Evolutionary conservation across 768 basidiomycete genomes (phyloP), one percentile per base, ranked within the genome.

Genomic region (Strobilomyces dryophilus): DNA sequence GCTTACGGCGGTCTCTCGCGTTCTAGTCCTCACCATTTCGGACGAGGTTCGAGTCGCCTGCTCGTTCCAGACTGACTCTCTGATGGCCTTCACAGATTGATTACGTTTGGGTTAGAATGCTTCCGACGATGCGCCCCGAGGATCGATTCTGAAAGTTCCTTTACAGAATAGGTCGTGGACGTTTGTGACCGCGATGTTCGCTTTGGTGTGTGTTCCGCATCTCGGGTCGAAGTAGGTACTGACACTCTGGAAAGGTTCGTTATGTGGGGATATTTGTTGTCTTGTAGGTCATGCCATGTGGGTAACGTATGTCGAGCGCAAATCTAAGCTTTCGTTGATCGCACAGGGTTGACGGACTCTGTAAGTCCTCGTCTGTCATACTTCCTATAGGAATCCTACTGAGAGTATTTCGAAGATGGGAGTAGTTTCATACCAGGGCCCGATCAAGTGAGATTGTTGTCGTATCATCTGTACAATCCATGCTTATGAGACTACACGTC

Each of bases 371-470:
- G 8, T 35, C 4, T 1, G 4, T 5, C 12, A 21, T 17, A 4
- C 1, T 43, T 2, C 4, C 4, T 0, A 31, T n/a, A 26, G 24
- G 15, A 18, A 5, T n/a, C 6, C 14, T 18, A 9, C 56, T 61
- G 10, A 65, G 8, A 4, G 8, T 44, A 5, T n/a, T 41, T 35
- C n/a, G 37, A 54, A 64, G 64, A 21, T 8, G 61, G 56, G 18
- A 54, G 24, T 21, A 35, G 45, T 14, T 66, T 65, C 26, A 37
- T 65, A 5, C 53, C 64, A 40, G 63, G 64, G 5, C 52, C 64
- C 2, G 17, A 40, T 24, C 34, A 35, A n/a, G 62, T 52, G 40
- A 43, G 57, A 51, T 9, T 36, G 21, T 1, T 24, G 8, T 40
- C 45, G 5, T 39, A 14, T 40, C 11, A 14, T 26, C 3, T n/a